These are phyloP conservation scores for Diaporthe citri DNA, from an alignment of 2,329 filamentous ascomycete species.

Conservation along the genomic window DNA sequence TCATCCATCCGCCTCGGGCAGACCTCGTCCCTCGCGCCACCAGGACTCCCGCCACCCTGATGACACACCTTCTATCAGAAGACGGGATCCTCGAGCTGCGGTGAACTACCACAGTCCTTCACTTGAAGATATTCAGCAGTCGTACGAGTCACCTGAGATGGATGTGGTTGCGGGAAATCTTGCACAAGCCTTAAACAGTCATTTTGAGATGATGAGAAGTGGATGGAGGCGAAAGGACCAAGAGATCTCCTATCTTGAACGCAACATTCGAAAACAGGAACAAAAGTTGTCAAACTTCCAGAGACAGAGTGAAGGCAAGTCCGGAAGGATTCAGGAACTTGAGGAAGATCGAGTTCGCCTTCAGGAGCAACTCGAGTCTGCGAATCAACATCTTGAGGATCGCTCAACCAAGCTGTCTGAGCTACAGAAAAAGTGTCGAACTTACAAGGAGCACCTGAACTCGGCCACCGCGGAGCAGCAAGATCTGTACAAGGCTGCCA, in stretches of 20 bases:
- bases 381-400: slow-evolving; percentile 47
- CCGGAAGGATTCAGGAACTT: slow-evolving; percentile 42
- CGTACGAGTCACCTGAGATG: neutral
- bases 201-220: slow-evolving; percentile 1
- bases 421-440: slow-evolving; percentile 52
- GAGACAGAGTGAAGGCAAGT: slow-evolving; percentile 7
- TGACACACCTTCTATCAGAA: slow-evolving; percentile 12
- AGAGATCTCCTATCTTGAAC: slow-evolving; percentile 24
- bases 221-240: slow-evolving; percentile 25
- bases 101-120: neutral
- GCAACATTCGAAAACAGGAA: slow-evolving; percentile 7
- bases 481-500: slow-evolving; percentile 53
- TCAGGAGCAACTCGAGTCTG: slow-evolving; percentile 44
- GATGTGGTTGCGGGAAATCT: slow-evolving; percentile 25
- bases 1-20: neutral
- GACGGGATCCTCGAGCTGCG: neutral
- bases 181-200: slow-evolving; percentile 26
- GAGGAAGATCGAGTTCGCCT: slow-evolving; percentile 45
- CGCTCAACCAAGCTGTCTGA: slow-evolving; percentile 46
- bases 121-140: neutral
- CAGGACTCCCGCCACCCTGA: neutral
- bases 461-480: slow-evolving; percentile 62
- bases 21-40: neutral
- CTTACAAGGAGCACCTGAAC: slow-evolving; percentile 57
- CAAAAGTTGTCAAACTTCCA: slow-evolving; percentile 23